Evolutionary conservation across 345 rosid genomes (phyloP), one percentile per base, ranked within the genome.

Genomic region (Carallia pectinifolia): DNA sequence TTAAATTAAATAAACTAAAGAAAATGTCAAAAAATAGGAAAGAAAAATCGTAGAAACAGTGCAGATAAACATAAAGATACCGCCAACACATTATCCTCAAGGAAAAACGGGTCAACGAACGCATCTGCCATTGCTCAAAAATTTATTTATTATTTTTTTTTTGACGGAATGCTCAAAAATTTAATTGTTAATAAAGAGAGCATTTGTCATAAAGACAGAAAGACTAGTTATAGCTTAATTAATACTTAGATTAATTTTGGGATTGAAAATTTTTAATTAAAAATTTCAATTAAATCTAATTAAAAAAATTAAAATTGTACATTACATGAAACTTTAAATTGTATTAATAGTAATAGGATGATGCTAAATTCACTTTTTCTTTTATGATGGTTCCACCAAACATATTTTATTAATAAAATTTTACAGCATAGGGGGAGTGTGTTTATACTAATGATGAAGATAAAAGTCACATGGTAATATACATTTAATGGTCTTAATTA

Each of bases 361-460:
- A 76, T 54, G 68, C 29, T 60, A 67, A 71, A 64, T 66, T 72
- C 66, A 62, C 69, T 61, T 48, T 10, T 52, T 63, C n/a, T 17
- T 13, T 40, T 36, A 0, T 50, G 6, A 40, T 5, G 72, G 38
- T 72, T 74, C 70, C 74, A 71, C 77, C 48, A 9, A 40, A 40
- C 2, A 7, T 39, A 4, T 39, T 7, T 37, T 39, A 7, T 39
- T 39, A 8, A 1, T 39, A 10, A 39, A 39, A 1, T 7, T 7
- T 40, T 3, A 8, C 48, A 40, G 15, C 3, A 40, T 40, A 23
- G 23, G 23, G 23, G 23, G 23, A 23, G 23, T 23, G 23, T 23
- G 23, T 23, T 23, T 23, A 23, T 23, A 23, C 23, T 23, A 23
- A 23, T 23, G 23, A 23, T 23, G 23, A 23, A 23, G 23, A 23